Base-by-base conservation (phyloP, 306 rosid species). In the Acacia crassicarpa region DNA sequence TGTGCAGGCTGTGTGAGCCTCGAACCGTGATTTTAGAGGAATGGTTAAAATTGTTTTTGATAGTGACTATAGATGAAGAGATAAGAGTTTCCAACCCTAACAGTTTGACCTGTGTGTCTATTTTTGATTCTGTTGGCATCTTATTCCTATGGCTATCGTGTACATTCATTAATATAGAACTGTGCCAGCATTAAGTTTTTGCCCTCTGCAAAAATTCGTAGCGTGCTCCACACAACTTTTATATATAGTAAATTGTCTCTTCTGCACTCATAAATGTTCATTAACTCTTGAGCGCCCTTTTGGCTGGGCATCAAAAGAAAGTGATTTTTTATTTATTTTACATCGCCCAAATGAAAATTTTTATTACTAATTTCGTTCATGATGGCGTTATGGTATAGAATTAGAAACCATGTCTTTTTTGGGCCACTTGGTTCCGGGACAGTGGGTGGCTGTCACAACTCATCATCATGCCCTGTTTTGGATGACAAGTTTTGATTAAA, bases 1-100 rank as follows among this genome's bases (percentile, higher is more conserved):
- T 15, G 63, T 63, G 79, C 78, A 56, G 70, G 58, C 58, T 74
- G 84, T 27, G 84, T 25, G 67, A 66, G 72, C 61, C 49, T 25
- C 33, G 40, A 72, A 67, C 15, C 72, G 69, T 78, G 67, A 46
- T 58, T 9, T 74, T 78, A 58, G 74, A 75, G 77, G 72, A 78
- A 62, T 75, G 51, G 20, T 49, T 67, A 41, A 41, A 76, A 23
- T 41, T 59, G 70, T 22, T 76, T 40, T 76, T 56, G 71, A 76
- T 61, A 58, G 56, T 46, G 67, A 38, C 79, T 56, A 38, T 38
- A 40, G 78, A 4, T 38, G 69, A 40, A 33, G 27, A 51, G 48
- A 16, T 35, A 17, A 17, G 17, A 27, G 77, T 72, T 72, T 48
- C 77, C 30, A 41, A 46, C 77, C 58, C 40, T 49, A 51, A 9